These are phyloP conservation scores for Talaromyces liani DNA, from an alignment of 495 filamentous ascomycete species.

Conservation along the genomic window DNA sequence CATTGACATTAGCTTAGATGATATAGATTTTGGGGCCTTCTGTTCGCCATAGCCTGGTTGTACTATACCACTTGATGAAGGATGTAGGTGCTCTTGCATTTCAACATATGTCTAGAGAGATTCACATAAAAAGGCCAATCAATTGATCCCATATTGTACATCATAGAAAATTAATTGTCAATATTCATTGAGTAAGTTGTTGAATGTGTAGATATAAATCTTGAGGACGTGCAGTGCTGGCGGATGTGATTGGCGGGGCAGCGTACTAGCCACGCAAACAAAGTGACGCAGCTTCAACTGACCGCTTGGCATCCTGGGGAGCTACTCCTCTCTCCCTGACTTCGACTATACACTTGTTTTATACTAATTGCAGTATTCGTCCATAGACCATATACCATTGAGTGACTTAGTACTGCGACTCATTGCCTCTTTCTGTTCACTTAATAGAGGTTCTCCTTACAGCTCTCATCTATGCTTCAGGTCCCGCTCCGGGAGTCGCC, in stretches of 20 bases:
- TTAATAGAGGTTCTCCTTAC: neutral
- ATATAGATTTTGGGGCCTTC: neutral
- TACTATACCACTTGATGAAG: neutral
- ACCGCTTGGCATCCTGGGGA: neutral
- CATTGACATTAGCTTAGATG: neutral
- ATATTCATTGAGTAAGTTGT: neutral
- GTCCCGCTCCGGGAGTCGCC: constrained; percentile 38
- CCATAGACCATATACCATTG: neutral
- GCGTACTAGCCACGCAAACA: neutral
- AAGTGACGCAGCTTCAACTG: constrained; percentile 2
- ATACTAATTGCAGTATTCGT: neutral
- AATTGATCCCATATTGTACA: neutral
- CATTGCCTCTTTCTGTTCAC: neutral
- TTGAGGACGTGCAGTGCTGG: neutral
- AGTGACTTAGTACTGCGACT: neutral
- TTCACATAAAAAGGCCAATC: neutral
- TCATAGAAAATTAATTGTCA: neutral
- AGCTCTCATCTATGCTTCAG: constrained; percentile 32
- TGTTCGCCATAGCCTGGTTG: neutral
- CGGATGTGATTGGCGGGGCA: neutral
- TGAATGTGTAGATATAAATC: too few species aligned
- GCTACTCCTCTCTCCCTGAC: neutral
- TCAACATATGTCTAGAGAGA: neutral
- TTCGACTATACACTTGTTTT: neutral
- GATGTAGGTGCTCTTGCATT: neutral